Percentiles rank a stretch among this genome's conserved stretches.
phyloP scores from a whole-genome alignment of 495 filamentous ascomycete genomes.

The Aspergillus conjunctus region DNA sequence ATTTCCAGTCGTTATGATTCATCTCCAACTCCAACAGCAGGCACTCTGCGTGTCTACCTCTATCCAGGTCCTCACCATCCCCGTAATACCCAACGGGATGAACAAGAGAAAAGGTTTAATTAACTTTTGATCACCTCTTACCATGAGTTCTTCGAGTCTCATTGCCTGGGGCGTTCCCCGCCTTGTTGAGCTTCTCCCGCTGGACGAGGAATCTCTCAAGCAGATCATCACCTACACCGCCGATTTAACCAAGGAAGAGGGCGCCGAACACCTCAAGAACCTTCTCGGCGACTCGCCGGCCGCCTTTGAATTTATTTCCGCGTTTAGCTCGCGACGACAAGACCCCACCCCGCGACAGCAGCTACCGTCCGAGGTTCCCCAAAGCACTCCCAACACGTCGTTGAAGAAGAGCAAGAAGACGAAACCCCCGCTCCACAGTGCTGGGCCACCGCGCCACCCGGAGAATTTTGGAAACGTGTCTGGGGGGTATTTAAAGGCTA shows the following conservation, averaged over 20 bases:
- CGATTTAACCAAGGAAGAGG: conserved; percentile 69
- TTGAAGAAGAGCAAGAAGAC: conserved; percentile 56
- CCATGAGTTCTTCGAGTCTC: conserved; percentile 30
- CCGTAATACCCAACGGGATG: neutral
- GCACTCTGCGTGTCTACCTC: too few relatives aligned
- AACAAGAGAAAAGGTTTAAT: neutral
- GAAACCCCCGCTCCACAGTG: conserved; percentile 59
- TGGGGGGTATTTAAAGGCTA: conserved; percentile 63
- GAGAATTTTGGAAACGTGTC: conserved; percentile 58
- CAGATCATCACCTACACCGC: conserved; percentile 81
- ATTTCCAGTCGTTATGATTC: conserved; percentile 5
- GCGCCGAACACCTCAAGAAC: conserved; percentile 81
- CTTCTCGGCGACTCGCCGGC: conserved; percentile 85
- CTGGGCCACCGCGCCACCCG: conserved; percentile 59
- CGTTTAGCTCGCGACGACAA: conserved; percentile 77
- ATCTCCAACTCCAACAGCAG: too few relatives aligned
- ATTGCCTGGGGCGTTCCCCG: conserved; percentile 63
- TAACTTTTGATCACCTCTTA: neutral
- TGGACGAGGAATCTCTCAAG: conserved; percentile 79
- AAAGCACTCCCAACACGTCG: conserved; percentile 13
- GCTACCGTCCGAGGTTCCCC: conserved; percentile 29
- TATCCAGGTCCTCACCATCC: too few relatives aligned
- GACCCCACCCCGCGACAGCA: conserved; percentile 34
- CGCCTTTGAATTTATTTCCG: conserved; percentile 86
- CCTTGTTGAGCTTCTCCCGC: conserved; percentile 73